Percentiles rank a stretch among this genome's conserved stretches.
Evolutionary conservation across 768 basidiomycete genomes (phyloP).

Genomic region (Auricularia sp.): DNA sequence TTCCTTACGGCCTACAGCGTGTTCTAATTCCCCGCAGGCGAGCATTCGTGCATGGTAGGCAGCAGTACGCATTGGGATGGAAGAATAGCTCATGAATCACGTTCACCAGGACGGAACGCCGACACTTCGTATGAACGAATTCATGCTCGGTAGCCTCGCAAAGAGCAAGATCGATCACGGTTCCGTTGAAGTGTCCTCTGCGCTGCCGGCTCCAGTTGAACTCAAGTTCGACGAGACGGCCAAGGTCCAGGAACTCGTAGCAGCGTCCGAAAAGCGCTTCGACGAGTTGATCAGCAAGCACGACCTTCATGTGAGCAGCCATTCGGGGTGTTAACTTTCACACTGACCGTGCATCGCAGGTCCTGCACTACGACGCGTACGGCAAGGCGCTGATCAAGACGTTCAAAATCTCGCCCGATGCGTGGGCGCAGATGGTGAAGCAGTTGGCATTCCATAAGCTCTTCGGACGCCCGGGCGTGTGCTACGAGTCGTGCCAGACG

Average conservation of each 20-base stretch:
- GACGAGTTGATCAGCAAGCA: conserved; percentile 67
- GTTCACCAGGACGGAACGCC: conserved; percentile 68
- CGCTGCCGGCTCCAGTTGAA: conserved; percentile 52
- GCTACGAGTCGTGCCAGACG: conserved; percentile 93
- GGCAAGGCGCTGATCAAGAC: conserved; percentile 82
- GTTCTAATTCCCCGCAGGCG: conserved; percentile 21
- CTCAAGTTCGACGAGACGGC: conserved; percentile 60
- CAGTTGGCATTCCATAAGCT: conserved; percentile 93
- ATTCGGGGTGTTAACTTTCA: too few species aligned
- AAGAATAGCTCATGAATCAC: too few species aligned
- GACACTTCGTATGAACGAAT: conserved; percentile 92
- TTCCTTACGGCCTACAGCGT: conserved; percentile 44
- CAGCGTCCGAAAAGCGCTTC: conserved; percentile 54
- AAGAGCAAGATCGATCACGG: conserved; percentile 70
- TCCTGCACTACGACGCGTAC: conserved; percentile 78
- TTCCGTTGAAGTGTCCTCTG: conserved; percentile 22
- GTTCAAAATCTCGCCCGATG: conserved; percentile 79
- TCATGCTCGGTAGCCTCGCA: conserved; percentile 67
- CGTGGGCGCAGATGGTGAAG: conserved; percentile 91
- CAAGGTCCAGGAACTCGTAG: conserved; percentile 41
- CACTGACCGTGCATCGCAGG: conserved; percentile 24
- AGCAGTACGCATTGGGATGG: background rate
- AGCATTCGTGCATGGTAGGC: conserved; percentile 50
- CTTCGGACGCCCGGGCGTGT: conserved; percentile 59
- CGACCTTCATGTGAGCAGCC: conserved; percentile 67